Conservation (phyloP, 805 yeast species). For the Barnettozyma californica region DNA sequence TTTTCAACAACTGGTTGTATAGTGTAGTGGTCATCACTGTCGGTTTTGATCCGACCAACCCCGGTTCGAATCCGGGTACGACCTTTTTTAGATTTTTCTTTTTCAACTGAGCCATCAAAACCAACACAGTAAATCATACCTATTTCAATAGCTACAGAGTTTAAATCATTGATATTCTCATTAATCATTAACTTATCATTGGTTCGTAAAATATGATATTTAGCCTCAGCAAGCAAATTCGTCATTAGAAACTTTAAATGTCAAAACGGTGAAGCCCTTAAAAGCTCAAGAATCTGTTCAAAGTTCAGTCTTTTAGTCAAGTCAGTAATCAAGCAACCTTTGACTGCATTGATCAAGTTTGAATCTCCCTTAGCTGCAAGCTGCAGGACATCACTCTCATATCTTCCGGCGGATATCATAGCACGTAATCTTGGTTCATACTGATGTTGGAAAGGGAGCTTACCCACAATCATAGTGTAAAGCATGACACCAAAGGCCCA, state of each 20-base stretch:
- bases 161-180: neutral
- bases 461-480: conserved; percentile 68
- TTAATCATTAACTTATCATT: neutral
- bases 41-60: conserved; percentile 65
- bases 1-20: no score
- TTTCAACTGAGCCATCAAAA: no score
- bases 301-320: conserved; percentile 48
- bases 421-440: conserved; percentile 75
- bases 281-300: conserved; percentile 28
- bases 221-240: neutral
- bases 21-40: conserved; percentile 58
- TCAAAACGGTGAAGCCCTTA: conserved; percentile 1
- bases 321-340: conserved; percentile 51
- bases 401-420: conserved; percentile 64
- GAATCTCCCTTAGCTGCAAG: conserved; percentile 32
- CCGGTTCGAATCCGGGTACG: conserved; percentile 87
- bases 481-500: conserved; percentile 88
- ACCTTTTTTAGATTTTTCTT: conserved; percentile 56
- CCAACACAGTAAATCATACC: no score
- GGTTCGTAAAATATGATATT: neutral
- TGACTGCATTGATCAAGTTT: conserved; percentile 32
- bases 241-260: no score
- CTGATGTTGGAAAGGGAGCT: conserved; percentile 78
- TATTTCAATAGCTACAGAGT: neutral
- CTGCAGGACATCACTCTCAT: conserved; percentile 41